Conservation (phyloP, 1,284 basidiomycete species). For the Vanrija pseudolonga region DNA sequence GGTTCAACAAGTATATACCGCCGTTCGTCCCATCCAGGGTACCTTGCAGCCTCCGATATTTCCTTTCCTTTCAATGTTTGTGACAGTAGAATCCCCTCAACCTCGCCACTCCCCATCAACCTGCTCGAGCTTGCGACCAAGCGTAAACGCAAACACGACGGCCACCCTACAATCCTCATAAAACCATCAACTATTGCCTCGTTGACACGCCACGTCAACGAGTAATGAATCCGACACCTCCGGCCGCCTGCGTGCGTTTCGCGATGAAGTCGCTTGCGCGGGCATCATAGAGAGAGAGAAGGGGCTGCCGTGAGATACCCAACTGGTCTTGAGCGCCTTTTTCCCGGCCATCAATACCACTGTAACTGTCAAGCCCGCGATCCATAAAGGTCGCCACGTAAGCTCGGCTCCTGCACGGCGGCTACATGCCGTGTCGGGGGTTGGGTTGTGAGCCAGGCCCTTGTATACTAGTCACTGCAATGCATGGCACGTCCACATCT, state of each 20-base stretch:
- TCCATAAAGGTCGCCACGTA: background rate
- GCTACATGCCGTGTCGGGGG: background rate
- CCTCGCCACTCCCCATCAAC: too few species aligned
- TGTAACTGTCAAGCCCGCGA: slow-evolving; percentile 6
- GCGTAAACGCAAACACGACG: too few species aligned
- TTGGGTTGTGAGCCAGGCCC: slow-evolving; percentile 6
- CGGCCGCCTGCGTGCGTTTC: too few species aligned
- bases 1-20: slow-evolving; percentile 3
- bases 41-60: background rate
- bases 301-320: slow-evolving; percentile 6
- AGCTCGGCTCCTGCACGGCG: background rate
- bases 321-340: background rate
- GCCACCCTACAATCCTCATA: background rate
- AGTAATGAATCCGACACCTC: background rate
- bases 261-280: too few species aligned
- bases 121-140: too few species aligned
- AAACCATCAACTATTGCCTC: background rate
- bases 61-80: slow-evolving; percentile 18
- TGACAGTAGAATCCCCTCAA: slow-evolving; percentile 22
- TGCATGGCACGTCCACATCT: slow-evolving; percentile 23
- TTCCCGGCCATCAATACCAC: background rate
- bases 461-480: slow-evolving; percentile 28
- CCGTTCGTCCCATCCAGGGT: slow-evolving; percentile 3
- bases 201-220: slow-evolving; percentile 4
- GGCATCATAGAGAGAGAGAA: slow-evolving; percentile 8